Evolutionary conservation across 176 grass and related monocot genomes (phyloP).

Genomic region (bread wheat (Triticum aestivum)): IWGSC_CS_RefSeq_v2.1 NC_057805.1:498632989-498633488

Average conservation of each 20-base stretch:
- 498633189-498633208: conserved; percentile 7
- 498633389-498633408: neutral
- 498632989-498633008: conserved; percentile 85
- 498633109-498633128: neutral
- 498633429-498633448: neutral
- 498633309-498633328: neutral
- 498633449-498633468: neutral
- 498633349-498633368: neutral
- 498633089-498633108: conserved; percentile 46
- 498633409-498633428: neutral
- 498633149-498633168: conserved; percentile 23
- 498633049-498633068: conserved; percentile 68
- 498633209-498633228: neutral
- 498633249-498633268: neutral
- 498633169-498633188: neutral
- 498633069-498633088: conserved; percentile 71
- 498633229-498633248: neutral
- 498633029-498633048: conserved; percentile 93
- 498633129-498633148: conserved; percentile 32
- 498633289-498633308: neutral
- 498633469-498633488: neutral
- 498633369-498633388: neutral
- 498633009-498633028: conserved; percentile 89
- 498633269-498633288: neutral
- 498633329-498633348: neutral